Evolutionary conservation across 202 grass and related monocot genomes (phyloP), one percentile per base, ranked within the genome.

Genomic region (Alloteropsis angusta): DNA sequence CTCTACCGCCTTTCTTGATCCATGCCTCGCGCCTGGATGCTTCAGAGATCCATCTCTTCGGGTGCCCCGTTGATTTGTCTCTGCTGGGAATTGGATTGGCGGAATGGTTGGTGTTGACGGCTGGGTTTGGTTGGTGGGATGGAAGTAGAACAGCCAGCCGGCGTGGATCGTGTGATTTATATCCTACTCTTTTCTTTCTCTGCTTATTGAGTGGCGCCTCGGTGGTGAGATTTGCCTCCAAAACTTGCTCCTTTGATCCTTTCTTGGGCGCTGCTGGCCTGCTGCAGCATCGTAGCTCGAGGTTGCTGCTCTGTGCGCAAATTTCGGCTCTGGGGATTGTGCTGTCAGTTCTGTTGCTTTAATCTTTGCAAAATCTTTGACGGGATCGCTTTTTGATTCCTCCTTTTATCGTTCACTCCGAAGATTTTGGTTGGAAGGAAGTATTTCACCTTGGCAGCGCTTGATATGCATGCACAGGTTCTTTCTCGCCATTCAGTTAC

Each of bases 51-150:
- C 73, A 41, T 85, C 52, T 62, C 68, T 70, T 17, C 50, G 21
- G 17, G 28, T 57, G 32, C 15, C 45, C 1, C 9, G 42, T 10
- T 59, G 5, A 53, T 81, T 74, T 19, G 72, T 36, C 5, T 44
- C 38, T 65, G 6, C 5, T 35, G 57, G 48, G 70, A 43, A 78
- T 87, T 78, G 16, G 62, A 70, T 62, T 80, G 12, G 69, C 37
- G 26, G 71, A 60, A 72, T 83, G 81, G 34, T 80, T 39, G 59
- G 18, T 83, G 69, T 87, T 72, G 80, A 81, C 58, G 83, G 60
- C 39, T 59, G 43, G 60, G 60, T n/a, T 32, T 77, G 79, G 56
- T 82, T 49, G 79, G 60, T 85, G 35, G 52, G 80, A 65, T n/a
- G 44, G 44, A 84, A 61, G 41, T 75, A 55, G 9, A 38, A 18